phyloP scores from a whole-genome alignment of 192 early-diverging fungal species.

The Coemansia sp. region DNA sequence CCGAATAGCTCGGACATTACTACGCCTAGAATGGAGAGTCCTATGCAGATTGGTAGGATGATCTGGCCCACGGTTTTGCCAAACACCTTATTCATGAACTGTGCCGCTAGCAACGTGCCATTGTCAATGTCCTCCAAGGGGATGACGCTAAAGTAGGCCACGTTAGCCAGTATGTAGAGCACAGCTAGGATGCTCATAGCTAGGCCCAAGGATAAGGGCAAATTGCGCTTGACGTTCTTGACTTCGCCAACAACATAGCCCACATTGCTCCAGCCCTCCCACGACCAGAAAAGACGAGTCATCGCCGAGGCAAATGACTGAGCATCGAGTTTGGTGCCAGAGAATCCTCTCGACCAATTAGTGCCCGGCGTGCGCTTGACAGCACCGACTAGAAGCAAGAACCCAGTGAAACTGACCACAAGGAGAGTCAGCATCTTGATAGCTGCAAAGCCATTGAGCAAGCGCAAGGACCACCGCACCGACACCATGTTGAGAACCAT shows the following conservation, averaged over 20 bases:
- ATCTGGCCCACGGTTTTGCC: constrained; percentile 54
- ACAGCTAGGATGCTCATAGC: constrained; percentile 69
- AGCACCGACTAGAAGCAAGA: constrained; percentile 65
- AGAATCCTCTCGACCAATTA: constrained; percentile 63
- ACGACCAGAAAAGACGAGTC: constrained; percentile 56
- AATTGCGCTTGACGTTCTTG: constrained; percentile 71
- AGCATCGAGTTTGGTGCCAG: constrained; percentile 57
- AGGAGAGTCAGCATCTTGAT: constrained; percentile 68
- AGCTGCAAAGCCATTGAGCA: constrained; percentile 67
- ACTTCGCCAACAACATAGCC: constrained; percentile 82
- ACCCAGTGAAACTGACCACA: constrained; percentile 66
- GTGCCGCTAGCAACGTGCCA: constrained; percentile 61
- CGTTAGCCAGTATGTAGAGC: constrained; percentile 73
- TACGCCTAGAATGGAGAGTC: constrained; percentile 56
- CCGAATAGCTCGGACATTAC: constrained; percentile 54
- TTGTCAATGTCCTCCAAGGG: constrained; percentile 64
- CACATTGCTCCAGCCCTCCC: constrained; percentile 69
- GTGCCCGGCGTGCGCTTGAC: constrained; percentile 37
- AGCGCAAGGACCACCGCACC: constrained; percentile 60
- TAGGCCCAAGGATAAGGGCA: constrained; percentile 72
- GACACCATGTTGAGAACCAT: constrained; percentile 64
- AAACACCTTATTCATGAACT: constrained; percentile 58
- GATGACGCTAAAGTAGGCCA: constrained; percentile 78
- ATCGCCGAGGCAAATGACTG: constrained; percentile 56
- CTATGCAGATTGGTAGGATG: constrained; percentile 55